phyloP scores from a whole-genome alignment of 768 basidiomycete genomes.

The Dioszegia hungarica region DNA sequence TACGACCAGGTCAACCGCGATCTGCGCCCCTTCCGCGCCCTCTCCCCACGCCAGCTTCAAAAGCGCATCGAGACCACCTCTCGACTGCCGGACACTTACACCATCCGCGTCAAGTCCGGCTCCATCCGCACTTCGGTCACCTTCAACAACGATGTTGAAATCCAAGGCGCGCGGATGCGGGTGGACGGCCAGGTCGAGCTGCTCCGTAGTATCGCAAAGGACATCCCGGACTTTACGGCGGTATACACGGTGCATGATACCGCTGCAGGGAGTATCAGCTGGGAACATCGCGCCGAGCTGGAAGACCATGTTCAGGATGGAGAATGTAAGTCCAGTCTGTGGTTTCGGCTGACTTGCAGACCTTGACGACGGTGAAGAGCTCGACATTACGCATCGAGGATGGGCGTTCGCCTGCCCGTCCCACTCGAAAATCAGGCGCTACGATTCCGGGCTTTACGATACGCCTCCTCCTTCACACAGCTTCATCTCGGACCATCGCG shows the following conservation, averaged over 20 bases:
- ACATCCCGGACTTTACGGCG: conserved; percentile 28
- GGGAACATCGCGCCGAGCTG: conserved; percentile 30
- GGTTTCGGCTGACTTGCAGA: conserved; percentile 12
- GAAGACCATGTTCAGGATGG: conserved; percentile 24
- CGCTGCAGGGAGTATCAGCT: conserved; percentile 27
- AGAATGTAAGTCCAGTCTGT: conserved; percentile 31
- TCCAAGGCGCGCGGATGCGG: conserved; percentile 27
- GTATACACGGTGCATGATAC: conserved; percentile 41
- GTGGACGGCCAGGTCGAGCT: conserved; percentile 31
- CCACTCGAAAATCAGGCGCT: conserved; percentile 5
- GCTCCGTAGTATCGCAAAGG: conserved; percentile 19
- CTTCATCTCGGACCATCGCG: conserved; percentile 45
- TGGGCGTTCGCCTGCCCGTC: conserved; percentile 20
- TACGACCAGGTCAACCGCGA: conserved; percentile 40
- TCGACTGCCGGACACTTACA: conserved; percentile 18
- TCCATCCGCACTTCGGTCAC: conserved; percentile 19
- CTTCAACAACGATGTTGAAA: neutral
- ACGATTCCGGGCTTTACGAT: neutral
- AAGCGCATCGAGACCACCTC: conserved; percentile 14
- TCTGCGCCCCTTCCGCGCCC: conserved; percentile 36
- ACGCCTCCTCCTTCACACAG: conserved; percentile 10
- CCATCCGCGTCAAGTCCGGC: conserved; percentile 21
- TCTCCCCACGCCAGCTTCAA: conserved; percentile 29
- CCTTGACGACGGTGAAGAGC: conserved; percentile 19
- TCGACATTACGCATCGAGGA: conserved; percentile 23